Evolutionary conservation across 2,329 filamentous ascomycete species (phyloP), one percentile per base, ranked within the genome.

Genomic region (Lecanoromycetidae sp.): DNA sequence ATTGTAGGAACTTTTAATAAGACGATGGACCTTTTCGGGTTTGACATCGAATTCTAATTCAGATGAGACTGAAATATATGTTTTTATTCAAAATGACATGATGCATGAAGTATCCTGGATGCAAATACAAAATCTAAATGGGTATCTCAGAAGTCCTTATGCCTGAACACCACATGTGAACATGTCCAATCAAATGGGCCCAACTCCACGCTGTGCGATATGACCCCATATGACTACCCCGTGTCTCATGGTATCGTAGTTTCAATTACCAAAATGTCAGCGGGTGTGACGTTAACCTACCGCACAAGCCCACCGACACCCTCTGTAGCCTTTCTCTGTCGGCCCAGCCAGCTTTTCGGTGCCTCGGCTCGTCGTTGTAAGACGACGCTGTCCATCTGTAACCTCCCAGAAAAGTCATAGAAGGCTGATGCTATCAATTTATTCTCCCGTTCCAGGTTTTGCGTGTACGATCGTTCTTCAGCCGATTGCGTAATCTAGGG

Each of bases 321-420:
- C 36, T 48, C 49, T 30, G 44, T 47, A 19, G 32, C 29, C 34
- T 47, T 47, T 29, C 52, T 76, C 71, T 91, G 85, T 70, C 84
- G 87, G 58, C 84, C 84, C 57, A 93, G 67, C 84, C 84, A 93
- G 65, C 84, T 88, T 65, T 79, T 82, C 12, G 84, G 82, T 56
- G 76, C 75, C 57, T 90, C 84, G 56, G 78, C 77, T 56, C 83
- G 74, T 55, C 86, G 71, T 60, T 87, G 82, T 52, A 93, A 66
- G 46, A 85, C 78, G 34, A 90, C 81, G 52, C 84, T 84, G 61
- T 88, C 90, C 67, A 83, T 87, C 66, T 91, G 85, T 56, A 93
- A 65, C 43, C 86, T 74, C 60, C 74, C 80, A 22, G 81, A 80
- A 57, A 91, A 75, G 63, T 90, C 84, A 66, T 88, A 88, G 84